Base-by-base conservation (phyloP, 331 rosid genomes). In the Malus hybrid region DNA sequence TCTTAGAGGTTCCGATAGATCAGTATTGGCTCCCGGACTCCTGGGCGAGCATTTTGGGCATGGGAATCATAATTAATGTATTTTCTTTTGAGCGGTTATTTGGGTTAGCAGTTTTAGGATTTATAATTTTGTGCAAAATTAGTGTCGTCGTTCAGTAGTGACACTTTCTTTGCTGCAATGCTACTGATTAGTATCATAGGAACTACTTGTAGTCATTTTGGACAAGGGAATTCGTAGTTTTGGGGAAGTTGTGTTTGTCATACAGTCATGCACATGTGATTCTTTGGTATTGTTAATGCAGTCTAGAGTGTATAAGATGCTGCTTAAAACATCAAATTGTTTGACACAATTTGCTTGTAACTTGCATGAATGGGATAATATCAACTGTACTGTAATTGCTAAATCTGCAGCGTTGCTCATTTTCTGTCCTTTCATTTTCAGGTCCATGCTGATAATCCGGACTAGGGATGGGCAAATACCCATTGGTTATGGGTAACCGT, bases 401-500 rank as follows among this genome's bases (percentile, higher is more conserved):
- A 60, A 10, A 20, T 61, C 5, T 15, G 28, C 56, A 27, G 48
- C 19, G 18, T 10, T 69, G 24, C 80, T 44, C 60, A 79, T 20
- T 63, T 16, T 55, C 54, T 48, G 5, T 65, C 33, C 65, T 16
- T 33, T 44, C 32, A 24, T 20, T 62, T 81, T 19, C 93, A 93
- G 97, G 97, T 93, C 50, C 98, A 91, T 55, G 81, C 97, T 5
- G 97, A 93, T 86, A 93, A 93, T 69, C 98, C 96, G 7, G 98
- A 91, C 62, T 22, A 22, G 22, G 22, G 22, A 22, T 22, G 22
- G 22, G 22, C 22, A 22, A 22, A 22, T 22, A 22, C 22, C 22
- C 22, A 22, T 22, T 22, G 22, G 22, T 22, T 22, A 22, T 22
- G 22, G 22, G 22, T 22, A 22, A 22, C 22, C 22, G 22, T 22